A percentile compares a stretch with the other conserved stretches of the same genome.
Conservation (phyloP, 2,329 filamentous ascomycete genomes). For the Colletotrichum musae region DNA sequence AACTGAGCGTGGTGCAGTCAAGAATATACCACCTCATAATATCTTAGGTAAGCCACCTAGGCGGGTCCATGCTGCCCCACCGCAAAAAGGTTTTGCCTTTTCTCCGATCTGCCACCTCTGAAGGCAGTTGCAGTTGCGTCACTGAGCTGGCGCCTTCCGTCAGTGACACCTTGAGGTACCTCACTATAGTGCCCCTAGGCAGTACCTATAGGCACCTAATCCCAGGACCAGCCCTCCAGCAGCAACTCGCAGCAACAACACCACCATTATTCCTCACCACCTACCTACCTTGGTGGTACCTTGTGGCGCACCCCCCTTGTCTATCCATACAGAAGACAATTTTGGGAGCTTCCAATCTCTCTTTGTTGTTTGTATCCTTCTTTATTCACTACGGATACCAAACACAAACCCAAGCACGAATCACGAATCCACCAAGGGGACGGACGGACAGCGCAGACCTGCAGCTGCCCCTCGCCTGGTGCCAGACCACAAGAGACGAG, state of each 20-base stretch:
- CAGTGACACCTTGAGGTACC: neutral
- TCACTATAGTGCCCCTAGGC: neutral
- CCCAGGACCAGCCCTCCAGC: conserved; percentile 27
- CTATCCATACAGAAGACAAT: neutral
- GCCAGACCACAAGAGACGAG: conserved; percentile 2
- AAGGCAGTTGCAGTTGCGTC: conserved; percentile 42
- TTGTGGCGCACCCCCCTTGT: conserved; percentile 7
- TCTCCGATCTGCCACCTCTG: neutral
- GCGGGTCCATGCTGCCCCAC: conserved; percentile 9
- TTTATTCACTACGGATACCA: neutral
- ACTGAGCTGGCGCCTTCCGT: conserved; percentile 41
- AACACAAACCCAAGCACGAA: neutral
- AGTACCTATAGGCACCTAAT: conserved; percentile 4
- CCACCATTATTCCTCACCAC: neutral
- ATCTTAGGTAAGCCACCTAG: neutral
- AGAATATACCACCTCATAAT: no score
- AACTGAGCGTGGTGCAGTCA: no score
- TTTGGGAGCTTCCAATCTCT: neutral
- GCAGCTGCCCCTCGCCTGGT: conserved; percentile 28
- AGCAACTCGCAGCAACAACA: neutral
- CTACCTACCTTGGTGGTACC: conserved; percentile 3
- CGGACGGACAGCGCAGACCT: conserved; percentile 16
- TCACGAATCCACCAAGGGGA: neutral
- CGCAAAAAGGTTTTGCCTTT: conserved; percentile 22
- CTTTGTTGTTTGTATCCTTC: neutral